These are phyloP conservation scores for Marasmius tenuissimus DNA, from an alignment of 1,284 basidiomycete genomes.

Conservation along the genomic window DNA sequence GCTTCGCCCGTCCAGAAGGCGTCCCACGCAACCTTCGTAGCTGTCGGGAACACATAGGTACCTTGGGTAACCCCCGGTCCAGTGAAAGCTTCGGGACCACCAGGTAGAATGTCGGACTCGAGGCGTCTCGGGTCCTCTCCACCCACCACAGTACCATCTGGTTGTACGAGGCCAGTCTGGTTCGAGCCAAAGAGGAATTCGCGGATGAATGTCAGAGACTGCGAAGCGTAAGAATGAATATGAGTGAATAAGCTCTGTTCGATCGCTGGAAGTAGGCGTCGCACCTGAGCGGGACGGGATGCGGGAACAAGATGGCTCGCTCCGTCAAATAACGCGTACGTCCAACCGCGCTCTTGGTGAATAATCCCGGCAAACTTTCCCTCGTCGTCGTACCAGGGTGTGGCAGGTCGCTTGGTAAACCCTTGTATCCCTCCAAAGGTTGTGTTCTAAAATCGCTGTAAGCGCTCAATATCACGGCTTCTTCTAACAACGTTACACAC, in stretches of 20 bases:
- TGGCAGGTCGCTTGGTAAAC: slow-evolving; percentile 65
- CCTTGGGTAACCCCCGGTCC: slow-evolving; percentile 25
- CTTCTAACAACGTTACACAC: too few species aligned
- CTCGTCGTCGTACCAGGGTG: slow-evolving; percentile 60
- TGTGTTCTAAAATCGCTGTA: slow-evolving; percentile 49
- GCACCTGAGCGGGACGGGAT: slow-evolving; percentile 50
- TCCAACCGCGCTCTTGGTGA: slow-evolving; percentile 71
- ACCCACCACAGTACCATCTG: slow-evolving; percentile 44
- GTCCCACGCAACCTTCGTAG: background rate
- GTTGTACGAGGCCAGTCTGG: slow-evolving; percentile 46
- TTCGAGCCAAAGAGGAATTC: slow-evolving; percentile 62
- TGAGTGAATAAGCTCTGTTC: background rate
- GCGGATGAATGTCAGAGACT: slow-evolving; percentile 57
- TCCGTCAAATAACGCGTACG: slow-evolving; percentile 56
- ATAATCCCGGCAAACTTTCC: slow-evolving; percentile 65
- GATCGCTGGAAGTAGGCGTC: slow-evolving; percentile 18
- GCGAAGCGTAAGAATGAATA: background rate
- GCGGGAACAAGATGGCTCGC: slow-evolving; percentile 61
- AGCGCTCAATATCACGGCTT: slow-evolving; percentile 4
- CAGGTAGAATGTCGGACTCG: slow-evolving; percentile 42
- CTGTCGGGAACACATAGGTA: background rate
- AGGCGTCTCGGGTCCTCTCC: slow-evolving; percentile 48
- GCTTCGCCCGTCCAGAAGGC: background rate
- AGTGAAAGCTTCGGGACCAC: slow-evolving; percentile 52
- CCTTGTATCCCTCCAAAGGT: slow-evolving; percentile 75